Evolutionary conservation across 2,329 filamentous ascomycete genomes (phyloP), one percentile per base, ranked within the genome.

Genomic region (Venturia aucupariae): DNA sequence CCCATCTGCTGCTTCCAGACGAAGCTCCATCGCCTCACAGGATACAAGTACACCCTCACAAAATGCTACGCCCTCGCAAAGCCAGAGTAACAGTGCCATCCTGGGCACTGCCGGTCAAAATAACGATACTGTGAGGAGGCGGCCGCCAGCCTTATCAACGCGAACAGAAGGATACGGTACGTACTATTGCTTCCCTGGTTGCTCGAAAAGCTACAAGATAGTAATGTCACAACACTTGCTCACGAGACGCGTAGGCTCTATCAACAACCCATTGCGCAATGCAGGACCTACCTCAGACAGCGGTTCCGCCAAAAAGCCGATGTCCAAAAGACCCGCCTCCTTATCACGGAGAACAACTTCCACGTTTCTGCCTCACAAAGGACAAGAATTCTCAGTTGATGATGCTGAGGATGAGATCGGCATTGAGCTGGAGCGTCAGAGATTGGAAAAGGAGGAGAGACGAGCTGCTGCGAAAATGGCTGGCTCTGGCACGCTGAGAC

Each of bases 361-460:
- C 30, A 90, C 78, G 62, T 81, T 85, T 70, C 86, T 86, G 48
- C 92, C 91, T 2, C 86, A 93, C 72, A 88, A 90, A 63, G 90
- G 92, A 38, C 89, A 90, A 67, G 82, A 93, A 66, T 97, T 96
- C 77, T 97, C 92, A 0, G 90, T 90, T 60, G 92, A 97, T 72
- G 93, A 97, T 74, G 92, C 91, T 71, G 80, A 86, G 30, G 82
- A 86, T 68, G 93, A 97, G 75, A 86, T 96, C 24, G 87, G 90
- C 71, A 84, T 85, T 67, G 89, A 92, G 67, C 64, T 75, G 66
- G 78, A 82, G 68, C 78, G 84, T 65, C 75, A 78, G 68, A 71
- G 57, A 66, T 68, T 68, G 64, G 70, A 70, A 67, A 68, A 71
- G 57, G 70, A 70, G 67, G 68, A 71, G 48, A 66, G 67, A 60